Evolutionary conservation across 169 alveolate genomes (phyloP).

Genomic region (Neospora caninum): DNA sequence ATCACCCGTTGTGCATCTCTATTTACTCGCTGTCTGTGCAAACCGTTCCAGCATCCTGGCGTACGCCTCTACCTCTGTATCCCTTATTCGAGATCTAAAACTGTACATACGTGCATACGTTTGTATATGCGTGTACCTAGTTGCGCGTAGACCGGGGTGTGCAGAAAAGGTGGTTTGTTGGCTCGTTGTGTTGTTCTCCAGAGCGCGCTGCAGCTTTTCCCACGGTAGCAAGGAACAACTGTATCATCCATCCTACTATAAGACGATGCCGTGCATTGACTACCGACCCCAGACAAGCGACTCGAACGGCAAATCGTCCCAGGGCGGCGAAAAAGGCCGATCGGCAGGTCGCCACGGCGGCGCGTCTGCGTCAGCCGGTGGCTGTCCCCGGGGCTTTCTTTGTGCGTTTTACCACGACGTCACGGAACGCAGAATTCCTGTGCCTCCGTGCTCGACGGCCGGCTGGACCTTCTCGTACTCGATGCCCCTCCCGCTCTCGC

Average conservation of each 20-base stretch:
- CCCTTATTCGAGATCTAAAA: no score
- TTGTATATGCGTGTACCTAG: no score
- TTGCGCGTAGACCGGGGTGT: neutral
- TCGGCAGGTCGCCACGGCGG: slow-evolving; percentile 19
- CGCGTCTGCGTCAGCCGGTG: slow-evolving; percentile 3
- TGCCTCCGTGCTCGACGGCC: neutral
- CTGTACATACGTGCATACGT: no score
- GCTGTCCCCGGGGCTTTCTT: slow-evolving; percentile 73
- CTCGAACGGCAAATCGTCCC: neutral
- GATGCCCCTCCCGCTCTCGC: slow-evolving; percentile 35
- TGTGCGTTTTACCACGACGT: slow-evolving; percentile 77
- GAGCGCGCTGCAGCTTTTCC: slow-evolving; percentile 73
- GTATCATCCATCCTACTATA: slow-evolving; percentile 76
- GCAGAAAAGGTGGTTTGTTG: neutral
- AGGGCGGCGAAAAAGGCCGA: no score
- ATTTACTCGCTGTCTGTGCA: no score
- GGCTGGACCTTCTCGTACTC: slow-evolving; percentile 21
- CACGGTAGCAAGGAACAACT: slow-evolving; percentile 79
- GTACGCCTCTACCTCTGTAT: no score
- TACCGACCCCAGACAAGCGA: neutral
- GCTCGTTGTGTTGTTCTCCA: neutral
- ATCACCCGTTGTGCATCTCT: no score
- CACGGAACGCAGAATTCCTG: slow-evolving; percentile 67
- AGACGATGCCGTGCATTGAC: slow-evolving; percentile 73
- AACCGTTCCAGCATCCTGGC: no score